Conservation (phyloP, 2,329 filamentous ascomycete species). For the Amauroascus verrucosus region DNA sequence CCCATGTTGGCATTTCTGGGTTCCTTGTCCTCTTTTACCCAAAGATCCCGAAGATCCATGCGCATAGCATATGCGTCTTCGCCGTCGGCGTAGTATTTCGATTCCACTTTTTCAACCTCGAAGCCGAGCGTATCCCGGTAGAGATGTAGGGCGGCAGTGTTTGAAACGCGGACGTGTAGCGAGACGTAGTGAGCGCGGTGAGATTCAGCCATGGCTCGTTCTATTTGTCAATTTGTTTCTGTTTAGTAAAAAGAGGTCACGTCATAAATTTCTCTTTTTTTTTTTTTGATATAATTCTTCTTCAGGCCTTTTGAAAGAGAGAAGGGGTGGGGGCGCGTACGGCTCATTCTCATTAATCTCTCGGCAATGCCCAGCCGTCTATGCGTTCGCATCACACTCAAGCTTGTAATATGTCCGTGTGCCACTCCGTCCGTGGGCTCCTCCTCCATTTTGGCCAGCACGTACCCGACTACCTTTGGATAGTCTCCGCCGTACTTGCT, state of each 20-base stretch:
- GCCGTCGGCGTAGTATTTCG: conserved; percentile 70
- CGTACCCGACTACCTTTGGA: conserved; percentile 96
- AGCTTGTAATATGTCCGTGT: conserved; percentile 90
- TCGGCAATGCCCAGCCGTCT: conserved; percentile 83
- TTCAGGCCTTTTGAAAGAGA: no score
- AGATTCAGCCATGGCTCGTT: conserved; percentile 93
- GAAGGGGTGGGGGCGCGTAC: conserved; percentile 49
- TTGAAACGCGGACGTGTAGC: conserved; percentile 89
- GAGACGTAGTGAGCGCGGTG: conserved; percentile 88
- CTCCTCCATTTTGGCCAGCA: conserved; percentile 99
- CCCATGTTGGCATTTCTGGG: conserved; percentile 39
- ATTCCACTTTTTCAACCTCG: conserved; percentile 59
- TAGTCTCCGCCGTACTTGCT: conserved; percentile 60
- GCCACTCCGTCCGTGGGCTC: conserved; percentile 82
- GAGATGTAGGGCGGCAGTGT: conserved; percentile 78
- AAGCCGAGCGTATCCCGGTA: conserved; percentile 91
- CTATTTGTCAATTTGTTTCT: conserved; percentile 35
- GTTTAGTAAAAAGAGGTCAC: neutral
- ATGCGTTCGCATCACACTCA: conserved; percentile 96
- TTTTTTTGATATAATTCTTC: no score
- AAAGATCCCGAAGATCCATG: conserved; percentile 57
- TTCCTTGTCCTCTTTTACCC: conserved; percentile 34
- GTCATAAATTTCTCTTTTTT: no score
- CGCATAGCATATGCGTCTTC: conserved; percentile 95
- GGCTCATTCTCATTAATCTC: conserved; percentile 93